These are phyloP conservation scores for Paecilomyces sp. DNA, from an alignment of 2,329 filamentous ascomycete genomes.

Conservation along the genomic window DNA sequence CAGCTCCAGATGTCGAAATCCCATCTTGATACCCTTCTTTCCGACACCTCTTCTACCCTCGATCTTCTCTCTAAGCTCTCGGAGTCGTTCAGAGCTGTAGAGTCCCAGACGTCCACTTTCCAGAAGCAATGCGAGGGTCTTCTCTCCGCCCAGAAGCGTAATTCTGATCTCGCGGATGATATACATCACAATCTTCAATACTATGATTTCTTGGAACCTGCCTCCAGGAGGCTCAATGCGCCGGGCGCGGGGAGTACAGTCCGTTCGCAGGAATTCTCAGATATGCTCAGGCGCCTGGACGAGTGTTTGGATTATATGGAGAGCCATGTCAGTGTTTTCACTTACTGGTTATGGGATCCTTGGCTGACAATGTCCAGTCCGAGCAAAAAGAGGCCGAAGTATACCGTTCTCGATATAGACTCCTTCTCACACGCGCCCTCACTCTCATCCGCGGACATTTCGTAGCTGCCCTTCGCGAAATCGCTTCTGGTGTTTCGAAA, in stretches of 20 bases:
- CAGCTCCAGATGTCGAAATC: slow-evolving; percentile 74
- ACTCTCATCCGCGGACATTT: slow-evolving; percentile 63
- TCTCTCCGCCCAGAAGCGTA: slow-evolving; percentile 69
- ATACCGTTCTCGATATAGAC: slow-evolving; percentile 80
- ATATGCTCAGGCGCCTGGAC: slow-evolving; percentile 82
- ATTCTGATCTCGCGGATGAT: slow-evolving; percentile 72
- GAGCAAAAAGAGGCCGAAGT: slow-evolving; percentile 80
- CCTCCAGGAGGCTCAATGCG: slow-evolving; percentile 82
- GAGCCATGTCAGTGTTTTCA: slow-evolving; percentile 55
- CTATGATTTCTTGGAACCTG: slow-evolving; percentile 87
- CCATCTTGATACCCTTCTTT: slow-evolving; percentile 72
- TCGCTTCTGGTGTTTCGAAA: slow-evolving; percentile 54
- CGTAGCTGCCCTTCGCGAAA: slow-evolving; percentile 55
- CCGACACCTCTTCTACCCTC: slow-evolving; percentile 69
- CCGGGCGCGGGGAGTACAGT: slow-evolving; percentile 83
- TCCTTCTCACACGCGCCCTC: slow-evolving; percentile 64
- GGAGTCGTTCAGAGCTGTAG: slow-evolving; percentile 78
- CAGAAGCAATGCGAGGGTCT: slow-evolving; percentile 86
- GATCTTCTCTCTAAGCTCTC: slow-evolving; percentile 71
- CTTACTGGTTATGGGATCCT: not conserved
- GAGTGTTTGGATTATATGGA: slow-evolving; percentile 91
- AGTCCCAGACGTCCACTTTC: slow-evolving; percentile 87
- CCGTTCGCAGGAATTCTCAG: slow-evolving; percentile 73
- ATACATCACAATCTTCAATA: slow-evolving; percentile 88
- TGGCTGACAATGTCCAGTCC: slow-evolving; percentile 42